Evolutionary conservation across 495 filamentous ascomycete species (phyloP), one percentile per base, ranked within the genome.

Genomic region (Penicillium simplicissimum): DNA sequence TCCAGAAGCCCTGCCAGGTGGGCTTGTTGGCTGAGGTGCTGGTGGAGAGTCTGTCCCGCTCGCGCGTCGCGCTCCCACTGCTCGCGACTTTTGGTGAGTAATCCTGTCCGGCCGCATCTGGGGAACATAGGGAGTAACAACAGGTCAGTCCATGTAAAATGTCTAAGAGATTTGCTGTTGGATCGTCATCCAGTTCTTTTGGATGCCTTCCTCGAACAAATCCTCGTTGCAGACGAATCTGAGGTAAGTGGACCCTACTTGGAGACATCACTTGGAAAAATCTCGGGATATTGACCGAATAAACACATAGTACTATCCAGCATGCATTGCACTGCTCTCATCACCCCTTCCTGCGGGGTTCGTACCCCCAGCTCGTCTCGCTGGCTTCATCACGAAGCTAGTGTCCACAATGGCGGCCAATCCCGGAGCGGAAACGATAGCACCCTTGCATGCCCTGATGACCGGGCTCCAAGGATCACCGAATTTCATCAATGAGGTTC

Each of bases 1-100:
- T 66, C 17, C 73, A 69, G 45, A 84, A 83, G 60, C 74, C 72
- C 33, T 84, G 82, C 59, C 79, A 82, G 57, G 64, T 82, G 21
- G 72, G 70, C 2, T 52, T 71, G 31, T 55, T 85, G 14, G 76
- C 67, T 25, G 71, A 77, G 38, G 65, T 77, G 38, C 60, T 82
- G 38, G 66, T 83, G 15, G 80, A 84, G 45, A 73, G 75, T 8
- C 64, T 83, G 9, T 73, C 79, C 8, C 74, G 67, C 42, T 81
- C 78, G 36, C 70, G 69, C 1, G 71, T 73, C 31, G 73, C 76
- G 15, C 52, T 84, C 34, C 68, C 71, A 17, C 49, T 84, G 10
- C 56, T 85, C 19, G 33, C 66, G 4, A 64, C 53, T 13, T 75
- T 84, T 37, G 71, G 82, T 84, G 67, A 61, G 73, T 36, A 52